phyloP scores from a whole-genome alignment of 2,329 filamentous ascomycete species.

The Pezicula rhizophila region DNA sequence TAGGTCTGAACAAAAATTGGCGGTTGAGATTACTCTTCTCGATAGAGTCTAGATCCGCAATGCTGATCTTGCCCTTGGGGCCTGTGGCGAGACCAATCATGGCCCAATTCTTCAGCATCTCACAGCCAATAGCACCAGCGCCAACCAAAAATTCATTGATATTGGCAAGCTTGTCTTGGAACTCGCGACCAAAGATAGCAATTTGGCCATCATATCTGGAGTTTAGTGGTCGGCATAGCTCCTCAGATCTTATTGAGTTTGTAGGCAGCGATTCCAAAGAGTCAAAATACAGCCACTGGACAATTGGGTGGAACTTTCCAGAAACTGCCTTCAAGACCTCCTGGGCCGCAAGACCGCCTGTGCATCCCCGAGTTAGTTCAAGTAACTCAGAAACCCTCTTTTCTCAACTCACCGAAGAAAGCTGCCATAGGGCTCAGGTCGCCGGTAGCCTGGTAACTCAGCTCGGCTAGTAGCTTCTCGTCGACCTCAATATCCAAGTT shows the following conservation, averaged over 20 bases:
- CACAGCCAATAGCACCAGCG: conserved; percentile 93
- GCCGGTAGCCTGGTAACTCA: conserved; percentile 89
- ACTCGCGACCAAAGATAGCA: conserved; percentile 89
- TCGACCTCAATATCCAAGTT: conserved; percentile 79
- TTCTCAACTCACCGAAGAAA: conserved; percentile 61
- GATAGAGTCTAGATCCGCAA: conserved; percentile 98
- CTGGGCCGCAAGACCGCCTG: conserved; percentile 73
- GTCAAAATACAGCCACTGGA: conserved; percentile 96
- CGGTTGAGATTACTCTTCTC: conserved; percentile 98
- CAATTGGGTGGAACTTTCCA: conserved; percentile 93
- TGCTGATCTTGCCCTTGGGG: conserved; percentile 78
- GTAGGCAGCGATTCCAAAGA: conserved; percentile 90
- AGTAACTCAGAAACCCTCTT: too few relatives aligned
- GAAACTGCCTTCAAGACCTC: conserved; percentile 96
- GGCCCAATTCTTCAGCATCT: conserved; percentile 99
- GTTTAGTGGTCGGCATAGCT: conserved; percentile 78
- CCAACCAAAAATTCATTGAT: conserved; percentile 91
- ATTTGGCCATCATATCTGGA: conserved; percentile 96
- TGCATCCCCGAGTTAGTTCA: too few relatives aligned
- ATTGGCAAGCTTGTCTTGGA: conserved; percentile 88
- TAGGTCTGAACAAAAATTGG: conserved; percentile 90
- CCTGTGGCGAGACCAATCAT: conserved; percentile 94
- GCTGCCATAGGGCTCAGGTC: conserved; percentile 90
- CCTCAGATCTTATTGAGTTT: conserved; percentile 68
- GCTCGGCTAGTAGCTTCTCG: conserved; percentile 85